Base-by-base conservation (phyloP, 2,329 filamentous ascomycete species). In the Macrophomina tecta region DNA sequence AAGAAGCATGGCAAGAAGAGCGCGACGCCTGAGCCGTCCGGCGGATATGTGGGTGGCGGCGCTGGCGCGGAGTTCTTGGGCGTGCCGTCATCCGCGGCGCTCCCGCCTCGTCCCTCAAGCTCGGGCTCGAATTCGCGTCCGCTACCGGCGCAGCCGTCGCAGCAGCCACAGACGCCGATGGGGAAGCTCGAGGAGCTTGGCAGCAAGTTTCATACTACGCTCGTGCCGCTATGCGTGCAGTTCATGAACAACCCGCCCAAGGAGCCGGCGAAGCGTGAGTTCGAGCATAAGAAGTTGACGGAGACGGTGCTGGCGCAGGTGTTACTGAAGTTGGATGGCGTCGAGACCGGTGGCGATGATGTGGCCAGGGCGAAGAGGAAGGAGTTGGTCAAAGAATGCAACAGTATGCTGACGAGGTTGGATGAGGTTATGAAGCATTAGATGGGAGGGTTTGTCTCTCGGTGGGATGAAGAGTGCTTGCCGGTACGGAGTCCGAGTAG, bases 231-330 rank as follows among this genome's bases (percentile, higher is more conserved):
- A 6, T 91, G 89, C 72, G 78, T 84, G 4, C 79, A 88, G 30
- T 94, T 88, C 75, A 84, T 85, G 23, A 81, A 80, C 5, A 81
- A 84, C 8, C 89, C 92, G 11, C 91, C 92, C 0, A 75, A 78
- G 3, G 90, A 93, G 62, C 72, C 80, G 46, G 89, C 89, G 76
- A 92, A 91, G 82, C 82, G 86, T 60, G 85, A 86, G 14, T 91
- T 93, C 40, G 90, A 94, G 73, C 90, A 94, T 76, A 89, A 90
- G 75, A 89, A 86, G 75, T 77, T 95, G 18, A 89, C 87, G 4
- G 92, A 95, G 81, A 91, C 89, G 4, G 85, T 93, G 46, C 83
- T 95, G 82, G 87, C 90, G 69, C 90, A 93, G 72, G 87, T 93
- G 2, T 74, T 94, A 45, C 79, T 95, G 70, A 94, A 94, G 80